Base-by-base conservation (phyloP, 2,329 filamentous ascomycete species). In the Dothistroma septosporum region DNA sequence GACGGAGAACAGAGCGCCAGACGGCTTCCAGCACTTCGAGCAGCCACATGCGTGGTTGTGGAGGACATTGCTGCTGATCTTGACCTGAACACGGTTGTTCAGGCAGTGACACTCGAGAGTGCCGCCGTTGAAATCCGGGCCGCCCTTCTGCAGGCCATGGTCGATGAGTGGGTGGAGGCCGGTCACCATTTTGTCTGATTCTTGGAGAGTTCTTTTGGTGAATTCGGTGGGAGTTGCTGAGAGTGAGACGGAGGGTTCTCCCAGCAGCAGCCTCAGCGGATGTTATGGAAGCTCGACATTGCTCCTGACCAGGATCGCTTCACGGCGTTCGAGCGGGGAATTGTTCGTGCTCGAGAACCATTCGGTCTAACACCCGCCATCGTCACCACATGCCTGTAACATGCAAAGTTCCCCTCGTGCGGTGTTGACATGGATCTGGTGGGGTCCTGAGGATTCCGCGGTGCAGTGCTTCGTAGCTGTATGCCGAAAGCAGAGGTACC, bases 11-110 rank as follows among this genome's bases (percentile, higher is more conserved):
- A 89, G 80, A 0, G 85, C 79, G 32, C 84, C 84, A 1, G 74
- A 60, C 5, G 87, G 87, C 74, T 88, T 89, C 85, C 85, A 89
- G 81, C 87, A 89, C 74, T 88, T 87, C 58, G 85, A 87, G 76
- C 87, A 89, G 64, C 86, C 86, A 75, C 87, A 89, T 58, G 84
- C 85, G 75, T 89, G 87, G 78, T 89, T 88, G 78, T 88, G 85
- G 1, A 80, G 76, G 59, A 89, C 82, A 67, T 88, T 84, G 70
- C 81, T 77, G 60, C 68, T 73, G 44, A 89, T 78, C 0, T 79
- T 80, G 22, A 89, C 79, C 68, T 85, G 81, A 61, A 89, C 83
- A 28, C 81, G 82, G 72, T 80, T 72, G 63, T 67, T 76, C 11
- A 74, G 58, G 78, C 86, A 89, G 68, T 82, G 81, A 79, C 87